Base-by-base conservation (phyloP, 1,139 yeast genomes). In the Debaryomyces singareniensis region DNA sequence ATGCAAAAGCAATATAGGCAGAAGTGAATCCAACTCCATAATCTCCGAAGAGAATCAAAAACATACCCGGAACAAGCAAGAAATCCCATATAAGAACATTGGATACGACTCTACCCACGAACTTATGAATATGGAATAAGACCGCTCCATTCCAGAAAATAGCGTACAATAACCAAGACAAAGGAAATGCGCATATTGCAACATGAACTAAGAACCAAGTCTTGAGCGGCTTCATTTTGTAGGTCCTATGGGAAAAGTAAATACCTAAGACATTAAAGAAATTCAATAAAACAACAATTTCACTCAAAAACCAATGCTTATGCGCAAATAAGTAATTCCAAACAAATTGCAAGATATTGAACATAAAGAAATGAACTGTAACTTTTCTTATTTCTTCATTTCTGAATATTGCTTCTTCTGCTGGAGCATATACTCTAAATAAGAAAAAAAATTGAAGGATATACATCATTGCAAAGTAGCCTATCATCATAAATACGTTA, bases 141-240 rank as follows among this genome's bases (percentile, higher is more conserved):
- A 78, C 79, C 3, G 94, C 89, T 23, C 94, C 93, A 46, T 81
- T 81, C 94, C 94, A 83, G 60, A 83, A 79, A 25, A 84, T 52
- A 16, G 76, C 79, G 49, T 75, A 80, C 38, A 81, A 52, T 24
- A 78, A 58, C 94, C 94, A 84, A 16, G 84, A 66, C 33, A 82
- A 55, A 20, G 95, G 93, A 45, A 82, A 44, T 1, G 89, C 85
- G 11, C 73, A 64, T 11, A 71, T 64, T n/a, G 87, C 70, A 38
- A 75, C 55, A 52, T 82, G 93, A 32, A 80, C 59, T 30, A 74
- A 55, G 22, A 72, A 36, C 76, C 81, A 77, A 37, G 64, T 61
- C 36, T 58, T 44, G 29, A 73, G 38, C 9, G 78, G 78, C 35
- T 64, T 63, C 46, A 78, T 60, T 21, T 69, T 47, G 46, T 71